A percentile compares a stretch with the other conserved stretches of the same genome.
These are phyloP conservation scores for Nitzschia sp. DNA, from an alignment of 108 stramenopile species.

Conservation along the genomic window DNA sequence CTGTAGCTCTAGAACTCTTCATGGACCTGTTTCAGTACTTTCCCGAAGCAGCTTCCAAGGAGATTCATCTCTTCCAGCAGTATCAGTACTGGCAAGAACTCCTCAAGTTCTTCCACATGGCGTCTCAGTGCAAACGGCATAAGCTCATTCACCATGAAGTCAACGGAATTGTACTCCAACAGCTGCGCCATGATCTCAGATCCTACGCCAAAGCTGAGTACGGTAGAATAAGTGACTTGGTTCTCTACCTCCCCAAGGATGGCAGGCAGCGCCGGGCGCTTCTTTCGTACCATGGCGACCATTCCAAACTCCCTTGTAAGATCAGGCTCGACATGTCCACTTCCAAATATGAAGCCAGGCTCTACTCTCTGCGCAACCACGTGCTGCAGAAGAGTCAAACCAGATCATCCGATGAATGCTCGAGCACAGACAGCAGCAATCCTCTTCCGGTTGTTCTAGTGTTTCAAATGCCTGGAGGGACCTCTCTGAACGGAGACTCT, in stretches of 20 bases:
- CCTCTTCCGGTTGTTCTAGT: too few species aligned
- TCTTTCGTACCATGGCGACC: too few species aligned
- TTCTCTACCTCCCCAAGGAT: background rate
- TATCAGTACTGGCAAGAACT: conserved; percentile 10
- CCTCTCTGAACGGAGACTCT: too few species aligned
- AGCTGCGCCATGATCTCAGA: conserved; percentile 2
- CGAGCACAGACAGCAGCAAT: too few species aligned
- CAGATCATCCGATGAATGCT: too few species aligned
- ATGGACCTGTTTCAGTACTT: conserved; percentile 1
- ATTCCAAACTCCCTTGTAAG: too few species aligned
- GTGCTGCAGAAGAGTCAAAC: too few species aligned
- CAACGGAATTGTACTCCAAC: background rate
- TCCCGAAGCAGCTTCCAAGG: background rate
- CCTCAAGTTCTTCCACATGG: background rate
- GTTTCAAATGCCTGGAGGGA: too few species aligned
- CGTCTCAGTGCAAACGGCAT: background rate
- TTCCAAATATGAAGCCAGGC: too few species aligned
- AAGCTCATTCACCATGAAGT: background rate
- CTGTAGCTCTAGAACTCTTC: background rate
- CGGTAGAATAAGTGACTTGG: conserved; percentile 7
- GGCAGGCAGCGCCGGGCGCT: background rate
- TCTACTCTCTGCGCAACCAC: too few species aligned
- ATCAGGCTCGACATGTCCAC: too few species aligned
- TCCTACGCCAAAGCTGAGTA: background rate
- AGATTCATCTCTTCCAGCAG: background rate